Evolutionary conservation across 2,329 filamentous ascomycete genomes (phyloP), one percentile per base, ranked within the genome.

Genomic region (Juglanconis sp.): DNA sequence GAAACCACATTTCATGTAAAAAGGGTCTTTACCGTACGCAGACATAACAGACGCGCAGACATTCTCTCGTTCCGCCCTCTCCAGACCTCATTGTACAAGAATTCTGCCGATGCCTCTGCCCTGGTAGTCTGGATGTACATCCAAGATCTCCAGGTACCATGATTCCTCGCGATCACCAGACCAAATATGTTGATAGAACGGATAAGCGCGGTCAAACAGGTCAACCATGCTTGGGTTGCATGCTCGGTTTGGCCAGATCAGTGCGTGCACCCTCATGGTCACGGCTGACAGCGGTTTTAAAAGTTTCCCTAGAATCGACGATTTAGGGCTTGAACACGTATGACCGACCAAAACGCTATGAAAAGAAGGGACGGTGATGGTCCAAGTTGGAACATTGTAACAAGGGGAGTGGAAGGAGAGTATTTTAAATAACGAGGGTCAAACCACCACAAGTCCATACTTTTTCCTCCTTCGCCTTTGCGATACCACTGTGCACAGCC

Each of bases 91-190:
- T 24, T 46, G 44, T 5, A 46, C 44, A 6, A 46, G 17, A 17
- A 9, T 17, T 7, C 2, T 46, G 44, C 8, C 44, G n/a, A 46
- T 30, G 2, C 71, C 73, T 44, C 65, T 65, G 4, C 73, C 69
- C 50, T 79, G 76, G 34, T 70, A 71, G 5, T 71, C 69, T 0
- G 77, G 78, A 50, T 75, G 71, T 1, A 77, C 69, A n/a, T 69
- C 71, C 7, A 77, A 64, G 2, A 70, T 56, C 4, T 74, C 70
- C 3, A 80, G 69, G 53, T 73, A 75, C 74, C 73, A 79, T 24
- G 70, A 73, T 17, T 75, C 67, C 0, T 61, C 63, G 5, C 73
- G 67, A 3, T 59, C 46, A 9, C 69, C 70, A 2, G 59, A 59
- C 72, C 72, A 74, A 15, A 71, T 53, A 38, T 69, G 63, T 5